A percentile compares a stretch with the other conserved stretches of the same genome.
Evolutionary conservation across 2,329 filamentous ascomycete species (phyloP).

Genomic region (Aureobasidium sp.): DNA sequence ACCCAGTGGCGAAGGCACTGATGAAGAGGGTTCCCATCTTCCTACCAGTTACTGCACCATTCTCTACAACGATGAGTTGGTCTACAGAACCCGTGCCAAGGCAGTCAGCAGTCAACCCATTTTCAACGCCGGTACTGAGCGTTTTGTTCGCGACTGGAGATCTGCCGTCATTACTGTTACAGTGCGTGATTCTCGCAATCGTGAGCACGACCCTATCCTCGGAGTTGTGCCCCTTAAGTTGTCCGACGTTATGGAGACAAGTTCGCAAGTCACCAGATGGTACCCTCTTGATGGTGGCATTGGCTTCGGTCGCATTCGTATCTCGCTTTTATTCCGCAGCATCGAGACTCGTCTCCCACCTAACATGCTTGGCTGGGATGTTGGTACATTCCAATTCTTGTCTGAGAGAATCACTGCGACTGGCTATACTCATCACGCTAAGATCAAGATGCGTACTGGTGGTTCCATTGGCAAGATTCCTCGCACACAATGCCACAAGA

Average conservation of each 20-base stretch:
- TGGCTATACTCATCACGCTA: conserved; percentile 55
- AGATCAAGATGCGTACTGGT: conserved; percentile 73
- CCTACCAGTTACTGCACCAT: conserved; percentile 95
- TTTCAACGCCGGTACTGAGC: conserved; percentile 92
- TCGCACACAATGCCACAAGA: conserved; percentile 53
- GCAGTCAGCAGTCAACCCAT: conserved; percentile 91
- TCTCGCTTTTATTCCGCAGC: conserved; percentile 84
- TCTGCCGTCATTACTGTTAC: conserved; percentile 79
- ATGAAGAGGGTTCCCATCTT: conserved; percentile 71
- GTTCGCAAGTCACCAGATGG: conserved; percentile 82
- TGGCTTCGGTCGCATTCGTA: conserved; percentile 77
- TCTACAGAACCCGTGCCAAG: conserved; percentile 91
- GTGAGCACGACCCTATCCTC: conserved; percentile 89
- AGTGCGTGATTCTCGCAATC: conserved; percentile 79
- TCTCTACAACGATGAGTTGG: conserved; percentile 75
- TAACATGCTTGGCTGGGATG: conserved; percentile 82
- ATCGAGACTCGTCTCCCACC: conserved; percentile 82
- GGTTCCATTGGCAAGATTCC: conserved; percentile 69
- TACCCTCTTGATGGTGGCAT: conserved; percentile 95
- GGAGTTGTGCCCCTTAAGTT: conserved; percentile 85
- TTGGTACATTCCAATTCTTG: conserved; percentile 86
- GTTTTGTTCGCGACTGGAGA: conserved; percentile 89
- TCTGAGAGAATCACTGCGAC: conserved; percentile 62
- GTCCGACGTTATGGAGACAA: conserved; percentile 78
- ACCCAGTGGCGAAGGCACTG: conserved; percentile 73